Base-by-base conservation (phyloP, 1,139 yeast species). In the Kodamaea alishanica region DNA sequence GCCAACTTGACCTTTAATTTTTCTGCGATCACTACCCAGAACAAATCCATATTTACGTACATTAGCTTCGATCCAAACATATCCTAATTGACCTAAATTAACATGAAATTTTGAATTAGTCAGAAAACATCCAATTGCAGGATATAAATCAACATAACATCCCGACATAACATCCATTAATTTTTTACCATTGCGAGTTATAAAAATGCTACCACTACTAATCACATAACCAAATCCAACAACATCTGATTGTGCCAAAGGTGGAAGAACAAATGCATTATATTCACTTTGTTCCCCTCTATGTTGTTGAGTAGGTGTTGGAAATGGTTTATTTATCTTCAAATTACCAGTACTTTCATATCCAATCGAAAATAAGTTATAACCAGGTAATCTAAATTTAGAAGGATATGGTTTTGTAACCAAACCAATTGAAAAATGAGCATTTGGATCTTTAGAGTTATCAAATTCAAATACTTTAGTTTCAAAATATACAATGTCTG, bases 31-130 rank as follows among this genome's bases (percentile, higher is more conserved):
- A 34, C 85, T 84, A 10, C 72, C 68, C 10, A 79, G 73, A 24
- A 96, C 95, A 50, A 92, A 84, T 3, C 96, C 96, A 73, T 95
- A 87, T 59, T 89, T 90, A 51, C 88, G 76, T 25, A 88, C 96
- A 59, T 92, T 90, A 6, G 97, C 97, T 60, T 92, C 97, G 42
- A 92, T 87, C 70, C 86, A 90, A 2, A 92, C 96, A 63, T 81
- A 92, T 1, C 97, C 98, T 35, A 81, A 66, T 56, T 89, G 96
- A 1, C 98, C 98, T 41, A 92, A 65, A 58, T 92, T 92, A 9
- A 85, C 90, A 51, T 83, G 84, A 37, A 92, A 75, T 46, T 81
- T 73, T 60, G 61, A 95, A 78, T 40, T 90, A 73, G 52, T 84
- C 79, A 56, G 77, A 65, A 58, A 80, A 75, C 53, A 94, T 6